A percentile compares a stretch with the other conserved stretches of the same genome.
phyloP scores from a whole-genome alignment of 192 early-diverging fungal genomes.

The Rhizoclosmatium globosum region DNA sequence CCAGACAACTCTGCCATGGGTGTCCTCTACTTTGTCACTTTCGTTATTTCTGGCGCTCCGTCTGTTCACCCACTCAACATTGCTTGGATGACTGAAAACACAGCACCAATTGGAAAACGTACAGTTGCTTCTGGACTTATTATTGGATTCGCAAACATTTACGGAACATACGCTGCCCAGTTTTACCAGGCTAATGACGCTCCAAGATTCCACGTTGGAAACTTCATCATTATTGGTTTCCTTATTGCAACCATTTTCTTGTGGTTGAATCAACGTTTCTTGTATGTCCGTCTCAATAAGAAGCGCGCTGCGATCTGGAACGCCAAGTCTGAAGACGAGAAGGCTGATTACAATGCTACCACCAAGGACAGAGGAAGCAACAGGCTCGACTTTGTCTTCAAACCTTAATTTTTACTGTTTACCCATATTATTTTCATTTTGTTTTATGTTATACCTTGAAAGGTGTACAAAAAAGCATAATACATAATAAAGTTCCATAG shows the following conservation, averaged over 20 bases:
- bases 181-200: conserved; percentile 50
- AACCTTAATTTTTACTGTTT: background rate
- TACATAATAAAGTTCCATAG: too few species aligned
- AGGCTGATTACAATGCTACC: conserved; percentile 58
- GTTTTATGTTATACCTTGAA: too few species aligned
- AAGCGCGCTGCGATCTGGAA: too few species aligned
- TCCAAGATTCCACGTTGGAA: conserved; percentile 58
- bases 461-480: too few species aligned
- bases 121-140: too few species aligned
- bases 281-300: too few species aligned
- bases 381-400: conserved; percentile 58
- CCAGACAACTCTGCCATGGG: background rate
- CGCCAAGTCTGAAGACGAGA: too few species aligned
- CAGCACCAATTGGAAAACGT: too few species aligned
- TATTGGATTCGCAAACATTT: conserved; percentile 34
- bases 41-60: conserved; percentile 7
- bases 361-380: conserved; percentile 62
- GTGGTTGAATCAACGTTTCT: conserved; percentile 52
- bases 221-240: conserved; percentile 57
- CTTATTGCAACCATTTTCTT: conserved; percentile 40
- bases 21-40: conserved; percentile 18
- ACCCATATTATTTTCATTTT: too few species aligned
- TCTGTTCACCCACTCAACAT: background rate
- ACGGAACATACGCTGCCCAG: conserved; percentile 28
- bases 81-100: too few species aligned